phyloP scores from a whole-genome alignment of 23 red algal species.

The Gracilaria domingensis region DNA sequence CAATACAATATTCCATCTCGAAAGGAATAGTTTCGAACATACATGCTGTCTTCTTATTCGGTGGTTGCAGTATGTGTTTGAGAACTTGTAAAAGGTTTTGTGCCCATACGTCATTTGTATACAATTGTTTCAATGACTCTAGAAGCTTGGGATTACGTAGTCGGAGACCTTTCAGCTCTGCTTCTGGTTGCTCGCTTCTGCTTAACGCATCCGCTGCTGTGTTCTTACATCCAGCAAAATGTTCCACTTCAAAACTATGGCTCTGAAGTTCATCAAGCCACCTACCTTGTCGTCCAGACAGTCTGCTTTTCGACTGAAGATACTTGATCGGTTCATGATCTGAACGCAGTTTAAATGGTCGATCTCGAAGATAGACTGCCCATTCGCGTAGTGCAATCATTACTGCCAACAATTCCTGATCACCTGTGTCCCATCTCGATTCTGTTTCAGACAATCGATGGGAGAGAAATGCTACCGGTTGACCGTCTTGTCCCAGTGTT shows the following conservation, averaged over 20 bases:
- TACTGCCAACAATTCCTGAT: constrained; percentile 1
- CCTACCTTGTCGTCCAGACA: neutral
- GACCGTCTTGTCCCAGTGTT: neutral
- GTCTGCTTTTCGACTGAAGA: neutral
- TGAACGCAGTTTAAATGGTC: neutral
- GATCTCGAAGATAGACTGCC: neutral
- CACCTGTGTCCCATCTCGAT: constrained; percentile 7
- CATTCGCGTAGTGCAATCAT: neutral
- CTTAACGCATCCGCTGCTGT: neutral
- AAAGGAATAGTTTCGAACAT: no score
- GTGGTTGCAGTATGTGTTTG: no score
- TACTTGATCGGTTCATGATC: neutral
- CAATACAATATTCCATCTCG: no score
- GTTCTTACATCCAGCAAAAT: neutral
- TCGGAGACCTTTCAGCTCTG: no score
- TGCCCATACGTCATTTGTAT: no score
- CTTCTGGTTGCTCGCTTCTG: no score
- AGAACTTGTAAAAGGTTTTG: no score
- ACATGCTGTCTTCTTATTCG: no score
- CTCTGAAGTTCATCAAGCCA: constrained; percentile 2
- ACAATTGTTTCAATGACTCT: no score
- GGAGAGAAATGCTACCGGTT: neutral
- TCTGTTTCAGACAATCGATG: neutral
- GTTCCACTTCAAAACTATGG: neutral
- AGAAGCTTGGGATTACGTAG: no score